Conservation (phyloP, 1,284 basidiomycete genomes). For the Ceratobasidium sp. region DNA sequence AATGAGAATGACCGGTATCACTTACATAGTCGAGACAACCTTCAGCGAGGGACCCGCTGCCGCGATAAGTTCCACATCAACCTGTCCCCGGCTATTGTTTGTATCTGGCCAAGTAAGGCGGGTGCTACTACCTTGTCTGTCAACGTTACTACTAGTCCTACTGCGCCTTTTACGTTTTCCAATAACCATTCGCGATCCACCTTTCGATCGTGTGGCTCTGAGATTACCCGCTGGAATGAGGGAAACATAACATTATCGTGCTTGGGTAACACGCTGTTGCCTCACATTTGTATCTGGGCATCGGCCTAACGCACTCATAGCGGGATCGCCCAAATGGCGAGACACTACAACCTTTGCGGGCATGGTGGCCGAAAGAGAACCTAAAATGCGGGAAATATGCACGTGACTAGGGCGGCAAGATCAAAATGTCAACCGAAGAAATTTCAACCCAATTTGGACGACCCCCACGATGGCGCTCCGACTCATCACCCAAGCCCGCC, state of each 20-base stretch:
- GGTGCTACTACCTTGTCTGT: constrained; percentile 71
- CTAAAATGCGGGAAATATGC: neutral
- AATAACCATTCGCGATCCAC: constrained; percentile 84
- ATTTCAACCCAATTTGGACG: constrained; percentile 12
- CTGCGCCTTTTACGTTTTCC: constrained; percentile 74
- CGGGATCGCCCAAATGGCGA: constrained; percentile 56
- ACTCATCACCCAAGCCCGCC: constrained; percentile 23
- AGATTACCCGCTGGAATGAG: constrained; percentile 69
- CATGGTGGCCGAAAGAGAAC: constrained; percentile 11
- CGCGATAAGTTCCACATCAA: constrained; percentile 79
- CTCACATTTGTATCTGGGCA: constrained; percentile 50
- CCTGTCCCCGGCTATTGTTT: constrained; percentile 58
- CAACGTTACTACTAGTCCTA: constrained; percentile 76
- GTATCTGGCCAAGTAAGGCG: neutral
- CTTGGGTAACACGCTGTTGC: constrained; percentile 47
- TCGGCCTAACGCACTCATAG: constrained; percentile 43
- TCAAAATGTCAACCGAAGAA: constrained; percentile 8
- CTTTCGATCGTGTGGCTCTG: constrained; percentile 74
- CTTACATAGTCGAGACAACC: constrained; percentile 85
- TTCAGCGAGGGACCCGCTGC: constrained; percentile 78
- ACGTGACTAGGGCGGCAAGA: constrained; percentile 4
- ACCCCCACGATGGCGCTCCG: constrained; percentile 33
- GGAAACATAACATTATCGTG: constrained; percentile 16
- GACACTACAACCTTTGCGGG: constrained; percentile 54
- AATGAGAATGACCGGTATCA: constrained; percentile 50